Conservation (phyloP, 805 yeast species). For the Candida chauliodis region DNA sequence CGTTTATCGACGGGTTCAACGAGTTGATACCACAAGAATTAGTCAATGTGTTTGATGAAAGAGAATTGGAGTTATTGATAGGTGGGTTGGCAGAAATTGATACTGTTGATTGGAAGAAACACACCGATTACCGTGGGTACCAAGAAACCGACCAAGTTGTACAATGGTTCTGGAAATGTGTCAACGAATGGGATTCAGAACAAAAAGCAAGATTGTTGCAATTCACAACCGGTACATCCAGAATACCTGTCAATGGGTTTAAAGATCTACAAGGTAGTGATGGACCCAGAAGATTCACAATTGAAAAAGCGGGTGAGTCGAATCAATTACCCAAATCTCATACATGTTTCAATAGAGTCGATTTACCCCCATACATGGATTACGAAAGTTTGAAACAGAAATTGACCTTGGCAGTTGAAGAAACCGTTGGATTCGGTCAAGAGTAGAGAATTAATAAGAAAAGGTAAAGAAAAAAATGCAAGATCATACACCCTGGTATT, state of each 20-base stretch:
- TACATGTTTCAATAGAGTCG: conserved; percentile 98
- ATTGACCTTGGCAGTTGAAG: conserved; percentile 94
- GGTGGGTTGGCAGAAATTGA: conserved; percentile 99
- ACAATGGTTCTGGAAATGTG: conserved; percentile 98
- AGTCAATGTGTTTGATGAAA: conserved; percentile 94
- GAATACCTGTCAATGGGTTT: conserved; percentile 98
- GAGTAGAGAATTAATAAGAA: conserved; percentile 45
- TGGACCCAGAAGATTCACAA: conserved; percentile 98
- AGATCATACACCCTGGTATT: too few relatives aligned
- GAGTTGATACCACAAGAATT: conserved; percentile 96
- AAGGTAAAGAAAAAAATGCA: too few relatives aligned
- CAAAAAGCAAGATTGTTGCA: conserved; percentile 93
- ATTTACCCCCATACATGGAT: conserved; percentile 88
- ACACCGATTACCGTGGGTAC: conserved; percentile 97
- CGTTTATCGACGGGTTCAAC: conserved; percentile 95
- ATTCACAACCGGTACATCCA: conserved; percentile 97
- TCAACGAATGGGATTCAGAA: conserved; percentile 92
- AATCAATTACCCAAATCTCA: conserved; percentile 95
- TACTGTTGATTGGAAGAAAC: conserved; percentile 98
- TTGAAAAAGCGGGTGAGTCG: conserved; percentile 95
- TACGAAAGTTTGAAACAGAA: conserved; percentile 84
- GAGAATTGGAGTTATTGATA: conserved; percentile 92
- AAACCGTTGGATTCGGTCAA: conserved; percentile 98
- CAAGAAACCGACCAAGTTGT: conserved; percentile 94
- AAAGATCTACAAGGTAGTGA: conserved; percentile 98